Percentiles rank a stretch among this genome's conserved stretches.
These are phyloP conservation scores for Xylaria nigripes DNA, from an alignment of 495 filamentous ascomycete species.

Conservation along the genomic window DNA sequence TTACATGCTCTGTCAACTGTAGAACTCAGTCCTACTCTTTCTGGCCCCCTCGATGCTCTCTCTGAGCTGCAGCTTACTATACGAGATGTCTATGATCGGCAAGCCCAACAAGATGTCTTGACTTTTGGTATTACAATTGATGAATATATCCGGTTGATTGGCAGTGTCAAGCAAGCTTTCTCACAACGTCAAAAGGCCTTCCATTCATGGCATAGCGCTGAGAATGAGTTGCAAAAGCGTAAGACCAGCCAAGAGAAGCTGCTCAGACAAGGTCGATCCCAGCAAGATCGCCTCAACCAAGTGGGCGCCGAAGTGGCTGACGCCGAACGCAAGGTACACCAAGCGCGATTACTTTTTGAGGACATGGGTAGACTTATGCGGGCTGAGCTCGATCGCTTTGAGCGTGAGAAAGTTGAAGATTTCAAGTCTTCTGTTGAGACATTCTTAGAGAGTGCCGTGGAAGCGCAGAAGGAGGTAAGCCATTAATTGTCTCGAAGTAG, in stretches of 20 bases:
- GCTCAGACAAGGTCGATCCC: constrained; percentile 81
- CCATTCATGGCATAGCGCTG: constrained; percentile 83
- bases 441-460: constrained; percentile 89
- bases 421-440: constrained; percentile 98
- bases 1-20: constrained; percentile 84
- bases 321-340: constrained; percentile 88
- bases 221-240: constrained; percentile 80
- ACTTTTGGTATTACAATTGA: constrained; percentile 96
- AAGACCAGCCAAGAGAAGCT: constrained; percentile 83
- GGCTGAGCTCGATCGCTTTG: constrained; percentile 83
- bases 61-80: constrained; percentile 91
- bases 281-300: constrained; percentile 91
- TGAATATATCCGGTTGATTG: constrained; percentile 94
- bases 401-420: constrained; percentile 96
- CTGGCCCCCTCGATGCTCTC: constrained; percentile 77
- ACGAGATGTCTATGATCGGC: constrained; percentile 87
- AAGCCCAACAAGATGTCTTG: constrained; percentile 93
- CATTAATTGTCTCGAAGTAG: background rate
- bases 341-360: constrained; percentile 82
- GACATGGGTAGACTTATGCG: constrained; percentile 96
- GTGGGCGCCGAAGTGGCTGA: constrained; percentile 85
- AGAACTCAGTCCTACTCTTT: constrained; percentile 81
- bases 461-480: constrained; percentile 95
- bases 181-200: constrained; percentile 88
- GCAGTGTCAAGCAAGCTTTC: constrained; percentile 86